Evolutionary conservation across 2,329 filamentous ascomycete species (phyloP).

Genomic region (Talaromyces sp.): DNA sequence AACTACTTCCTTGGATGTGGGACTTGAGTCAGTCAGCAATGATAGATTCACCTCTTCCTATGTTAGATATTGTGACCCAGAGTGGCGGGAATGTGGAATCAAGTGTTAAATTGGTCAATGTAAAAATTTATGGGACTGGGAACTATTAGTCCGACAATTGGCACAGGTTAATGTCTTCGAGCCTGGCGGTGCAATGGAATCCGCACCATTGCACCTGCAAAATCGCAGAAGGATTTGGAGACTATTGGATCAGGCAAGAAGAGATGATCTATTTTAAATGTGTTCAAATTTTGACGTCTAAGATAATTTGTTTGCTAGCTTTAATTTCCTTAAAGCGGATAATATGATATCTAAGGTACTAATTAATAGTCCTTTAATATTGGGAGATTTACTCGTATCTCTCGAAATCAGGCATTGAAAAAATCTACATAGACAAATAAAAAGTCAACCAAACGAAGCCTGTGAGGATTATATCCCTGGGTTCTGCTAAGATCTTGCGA

Average conservation of each 20-base stretch:
- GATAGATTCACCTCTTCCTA: neutral
- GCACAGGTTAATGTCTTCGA: neutral
- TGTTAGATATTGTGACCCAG: neutral
- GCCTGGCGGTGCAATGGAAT: neutral
- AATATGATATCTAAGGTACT: no score
- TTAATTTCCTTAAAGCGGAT: no score
- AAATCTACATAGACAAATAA: no score
- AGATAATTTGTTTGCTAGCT: no score
- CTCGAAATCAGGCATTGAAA: no score
- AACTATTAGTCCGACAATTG: slow-evolving; percentile 2
- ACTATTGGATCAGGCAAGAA: neutral
- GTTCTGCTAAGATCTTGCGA: no score
- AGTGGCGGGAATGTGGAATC: neutral
- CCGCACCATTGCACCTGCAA: neutral
- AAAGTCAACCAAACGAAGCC: no score
- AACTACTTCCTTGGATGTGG: slow-evolving; percentile 5
- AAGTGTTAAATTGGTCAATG: neutral
- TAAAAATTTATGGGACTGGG: slow-evolving; percentile 6
- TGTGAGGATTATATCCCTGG: no score
- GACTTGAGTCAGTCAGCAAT: neutral
- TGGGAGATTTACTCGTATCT: no score
- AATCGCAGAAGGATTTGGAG: slow-evolving; percentile 2
- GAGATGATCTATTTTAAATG: neutral
- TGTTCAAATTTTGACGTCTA: no score
- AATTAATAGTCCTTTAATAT: no score